These are phyloP conservation scores for Curvularia sp. DNA, from an alignment of 2,329 filamentous ascomycete genomes.

Conservation along the genomic window DNA sequence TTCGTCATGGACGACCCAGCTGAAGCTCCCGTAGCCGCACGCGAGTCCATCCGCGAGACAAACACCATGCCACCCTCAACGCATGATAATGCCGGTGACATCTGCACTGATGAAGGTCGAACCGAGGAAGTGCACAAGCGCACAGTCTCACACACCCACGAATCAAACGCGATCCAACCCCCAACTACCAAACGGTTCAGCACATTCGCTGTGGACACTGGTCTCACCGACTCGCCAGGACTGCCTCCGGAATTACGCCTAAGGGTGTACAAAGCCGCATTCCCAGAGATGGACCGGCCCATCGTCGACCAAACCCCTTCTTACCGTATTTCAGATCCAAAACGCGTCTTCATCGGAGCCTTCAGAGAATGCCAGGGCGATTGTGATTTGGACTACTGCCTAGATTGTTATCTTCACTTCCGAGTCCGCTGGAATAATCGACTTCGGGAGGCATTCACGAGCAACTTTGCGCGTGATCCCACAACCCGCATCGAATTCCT, in stretches of 20 bases:
- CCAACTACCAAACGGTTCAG: neutral
- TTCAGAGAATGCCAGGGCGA: no score
- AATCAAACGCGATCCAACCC: neutral
- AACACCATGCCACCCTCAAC: neutral
- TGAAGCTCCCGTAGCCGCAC: neutral
- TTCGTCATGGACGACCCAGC: neutral
- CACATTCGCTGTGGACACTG: neutral
- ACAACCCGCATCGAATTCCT: neutral
- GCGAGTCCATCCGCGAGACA: neutral
- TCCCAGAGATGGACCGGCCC: slow-evolving; percentile 1
- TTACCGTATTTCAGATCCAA: neutral
- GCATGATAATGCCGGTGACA: neutral
- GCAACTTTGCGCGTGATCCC: neutral
- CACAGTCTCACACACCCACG: no score
- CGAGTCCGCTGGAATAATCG: no score
- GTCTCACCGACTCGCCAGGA: neutral
- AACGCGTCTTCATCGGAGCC: neutral
- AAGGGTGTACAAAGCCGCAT: slow-evolving; percentile 1
- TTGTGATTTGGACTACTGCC: no score
- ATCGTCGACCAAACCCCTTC: neutral
- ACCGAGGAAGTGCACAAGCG: neutral
- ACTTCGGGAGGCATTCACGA: neutral
- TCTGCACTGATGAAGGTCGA: neutral
- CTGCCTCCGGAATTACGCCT: neutral
- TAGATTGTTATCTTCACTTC: no score